Evolutionary conservation across 108 stramenopile species (phyloP).

Genomic region (Nannochloropsis oceanica): DNA sequence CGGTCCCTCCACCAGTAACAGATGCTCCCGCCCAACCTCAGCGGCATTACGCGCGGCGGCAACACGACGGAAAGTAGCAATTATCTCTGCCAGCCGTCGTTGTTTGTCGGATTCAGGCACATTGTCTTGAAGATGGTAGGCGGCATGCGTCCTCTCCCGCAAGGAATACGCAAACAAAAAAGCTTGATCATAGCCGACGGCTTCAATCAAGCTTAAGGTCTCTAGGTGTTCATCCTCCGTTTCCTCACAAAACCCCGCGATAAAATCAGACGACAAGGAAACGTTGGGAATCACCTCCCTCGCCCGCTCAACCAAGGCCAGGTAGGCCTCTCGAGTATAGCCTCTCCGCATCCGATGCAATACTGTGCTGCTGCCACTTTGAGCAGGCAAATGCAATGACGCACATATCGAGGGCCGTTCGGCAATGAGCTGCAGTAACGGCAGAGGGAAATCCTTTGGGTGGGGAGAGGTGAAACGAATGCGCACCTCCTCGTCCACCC

Average conservation of each 20-base stretch:
- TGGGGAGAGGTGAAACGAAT: conserved; percentile 95
- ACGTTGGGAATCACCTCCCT: conserved; percentile 65
- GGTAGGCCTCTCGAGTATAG: conserved; percentile 83
- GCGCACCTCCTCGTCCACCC: conserved; percentile 66
- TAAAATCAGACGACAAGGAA: conserved; percentile 82
- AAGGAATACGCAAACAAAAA: conserved; percentile 94
- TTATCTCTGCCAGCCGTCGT: conserved; percentile 47
- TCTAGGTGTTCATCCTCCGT: conserved; percentile 83
- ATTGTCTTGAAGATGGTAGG: conserved; percentile 73
- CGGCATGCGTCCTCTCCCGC: conserved; percentile 85
- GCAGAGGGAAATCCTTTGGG: conserved; percentile 91
- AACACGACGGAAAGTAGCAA: conserved; percentile 14
- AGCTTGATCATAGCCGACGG: conserved; percentile 77
- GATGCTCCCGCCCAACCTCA: conserved; percentile 10
- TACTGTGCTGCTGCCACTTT: conserved; percentile 72
- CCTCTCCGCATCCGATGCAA: conserved; percentile 81
- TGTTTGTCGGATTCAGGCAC: conserved; percentile 75
- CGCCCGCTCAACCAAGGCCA: conserved; percentile 53
- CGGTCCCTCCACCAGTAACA: conserved; percentile 41
- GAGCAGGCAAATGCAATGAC: conserved; percentile 88
- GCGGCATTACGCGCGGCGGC: background rate
- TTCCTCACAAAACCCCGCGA: conserved; percentile 94
- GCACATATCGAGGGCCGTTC: conserved; percentile 67
- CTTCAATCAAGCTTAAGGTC: conserved; percentile 39
- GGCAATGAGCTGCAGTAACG: conserved; percentile 70